Evolutionary conservation across 441 rosid genomes (phyloP).

Genomic region (Flueggea neowawraea): DNA sequence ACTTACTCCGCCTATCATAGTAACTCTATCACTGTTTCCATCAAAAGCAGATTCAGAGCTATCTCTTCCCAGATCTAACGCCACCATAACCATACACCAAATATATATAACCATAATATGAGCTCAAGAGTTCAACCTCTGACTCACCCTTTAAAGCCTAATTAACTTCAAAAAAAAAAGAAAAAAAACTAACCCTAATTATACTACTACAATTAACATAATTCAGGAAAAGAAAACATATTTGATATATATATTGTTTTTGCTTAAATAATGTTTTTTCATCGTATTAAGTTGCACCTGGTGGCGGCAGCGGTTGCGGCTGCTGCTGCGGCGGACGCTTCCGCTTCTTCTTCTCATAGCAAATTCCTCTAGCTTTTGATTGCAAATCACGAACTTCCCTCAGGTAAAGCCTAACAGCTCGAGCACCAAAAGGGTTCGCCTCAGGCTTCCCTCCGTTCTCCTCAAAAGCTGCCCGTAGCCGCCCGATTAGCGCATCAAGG

Average conservation of each 20-base stretch:
- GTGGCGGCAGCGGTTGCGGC: conserved; percentile 27
- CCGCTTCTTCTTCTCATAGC: conserved; percentile 69
- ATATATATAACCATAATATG: not conserved
- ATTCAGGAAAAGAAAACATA: not conserved
- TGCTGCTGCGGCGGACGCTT: conserved; percentile 41
- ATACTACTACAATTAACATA: too few relatives aligned
- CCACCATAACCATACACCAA: conserved; percentile 13
- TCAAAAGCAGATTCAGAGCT: conserved; percentile 30
- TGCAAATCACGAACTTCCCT: conserved; percentile 61
- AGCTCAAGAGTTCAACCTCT: too few relatives aligned
- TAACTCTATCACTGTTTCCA: conserved; percentile 30
- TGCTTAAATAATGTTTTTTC: not conserved
- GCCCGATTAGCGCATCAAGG: conserved; percentile 58
- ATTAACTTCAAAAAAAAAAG: too few relatives aligned
- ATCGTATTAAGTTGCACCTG: conserved; percentile 35
- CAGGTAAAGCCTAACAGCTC: conserved; percentile 59
- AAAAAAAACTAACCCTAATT: too few relatives aligned
- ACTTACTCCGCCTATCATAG: not conserved
- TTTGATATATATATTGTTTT: too few relatives aligned
- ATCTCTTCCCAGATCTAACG: conserved; percentile 26
- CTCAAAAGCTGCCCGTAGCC: conserved; percentile 61
- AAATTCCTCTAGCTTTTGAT: conserved; percentile 58
- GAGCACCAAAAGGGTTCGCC: conserved; percentile 60
- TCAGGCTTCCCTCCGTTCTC: conserved; percentile 67
- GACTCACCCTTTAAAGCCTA: too few relatives aligned